A percentile compares a stretch with the other conserved stretches of the same genome.
phyloP scores from a whole-genome alignment of 495 filamentous ascomycete species.

The Aspergillus cristatus region DNA sequence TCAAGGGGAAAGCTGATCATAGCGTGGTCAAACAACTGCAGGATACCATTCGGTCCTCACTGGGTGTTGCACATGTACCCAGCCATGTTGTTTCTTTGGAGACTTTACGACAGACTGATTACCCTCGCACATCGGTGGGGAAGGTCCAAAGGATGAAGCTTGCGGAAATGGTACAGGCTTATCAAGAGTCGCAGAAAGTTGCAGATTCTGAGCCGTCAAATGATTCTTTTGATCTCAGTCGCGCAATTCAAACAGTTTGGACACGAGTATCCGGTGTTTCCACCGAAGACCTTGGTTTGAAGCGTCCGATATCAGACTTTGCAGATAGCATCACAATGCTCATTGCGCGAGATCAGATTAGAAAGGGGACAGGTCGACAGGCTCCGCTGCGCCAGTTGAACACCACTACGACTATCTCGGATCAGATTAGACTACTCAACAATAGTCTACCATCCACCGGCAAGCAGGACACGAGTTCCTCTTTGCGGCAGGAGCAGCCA shows the following conservation, averaged over 20 bases:
- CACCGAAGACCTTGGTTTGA: neutral
- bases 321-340: constrained; percentile 3
- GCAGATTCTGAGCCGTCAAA: neutral
- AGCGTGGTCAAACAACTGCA: constrained; percentile 10
- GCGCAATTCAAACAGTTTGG: neutral
- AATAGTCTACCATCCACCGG: neutral
- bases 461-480: neutral
- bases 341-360: neutral
- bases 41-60: constrained; percentile 12
- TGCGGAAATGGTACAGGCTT: constrained; percentile 4
- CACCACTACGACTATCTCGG: neutral
- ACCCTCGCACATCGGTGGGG: constrained; percentile 28
- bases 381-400: neutral
- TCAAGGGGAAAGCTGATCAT: constrained; percentile 4
- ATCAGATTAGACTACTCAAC: neutral
- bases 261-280: neutral
- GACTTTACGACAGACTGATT: constrained; percentile 20
- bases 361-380: neutral
- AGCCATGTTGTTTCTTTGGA: constrained; percentile 21
- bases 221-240: neutral
- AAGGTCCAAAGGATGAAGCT: constrained; percentile 29
- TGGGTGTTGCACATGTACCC: constrained; percentile 27
- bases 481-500: neutral
- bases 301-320: neutral
- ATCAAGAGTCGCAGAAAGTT: neutral